These are phyloP conservation scores for Pisolithus albus DNA, from an alignment of 768 basidiomycete genomes.

Conservation along the genomic window DNA sequence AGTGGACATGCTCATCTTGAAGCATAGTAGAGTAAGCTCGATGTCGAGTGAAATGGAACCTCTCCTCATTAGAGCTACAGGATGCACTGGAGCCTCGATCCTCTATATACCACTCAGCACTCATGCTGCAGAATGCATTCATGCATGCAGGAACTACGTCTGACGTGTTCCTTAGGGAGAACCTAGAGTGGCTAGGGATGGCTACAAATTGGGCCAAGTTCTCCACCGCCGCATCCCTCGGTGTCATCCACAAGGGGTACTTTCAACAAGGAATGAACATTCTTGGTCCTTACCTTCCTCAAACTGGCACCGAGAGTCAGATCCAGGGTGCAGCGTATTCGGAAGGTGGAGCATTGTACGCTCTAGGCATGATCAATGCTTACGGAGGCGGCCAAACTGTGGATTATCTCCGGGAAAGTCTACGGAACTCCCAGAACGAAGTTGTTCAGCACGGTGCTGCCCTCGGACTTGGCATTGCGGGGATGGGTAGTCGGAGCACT, in stretches of 20 bases:
- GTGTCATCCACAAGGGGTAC: slow-evolving; percentile 97
- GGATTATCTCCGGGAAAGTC: slow-evolving; percentile 70
- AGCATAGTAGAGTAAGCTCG: slow-evolving; percentile 73
- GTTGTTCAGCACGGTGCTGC: slow-evolving; percentile 97
- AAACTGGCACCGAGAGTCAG: slow-evolving; percentile 65
- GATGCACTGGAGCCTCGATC: slow-evolving; percentile 89
- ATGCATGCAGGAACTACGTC: slow-evolving; percentile 98
- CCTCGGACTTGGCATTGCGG: slow-evolving; percentile 91
- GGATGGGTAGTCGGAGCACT: slow-evolving; percentile 84
- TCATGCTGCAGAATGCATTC: slow-evolving; percentile 95
- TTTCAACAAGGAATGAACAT: slow-evolving; percentile 90
- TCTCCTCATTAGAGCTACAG: slow-evolving; percentile 32
- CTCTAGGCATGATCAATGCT: slow-evolving; percentile 90
- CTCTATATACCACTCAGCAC: slow-evolving; percentile 94
- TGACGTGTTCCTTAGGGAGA: slow-evolving; percentile 88
- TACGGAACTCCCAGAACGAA: slow-evolving; percentile 72
- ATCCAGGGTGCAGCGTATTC: slow-evolving; percentile 79
- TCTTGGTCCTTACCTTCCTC: slow-evolving; percentile 89
- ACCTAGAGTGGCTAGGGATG: slow-evolving; percentile 92
- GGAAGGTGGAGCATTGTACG: slow-evolving; percentile 95
- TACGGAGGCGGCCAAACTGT: slow-evolving; percentile 67
- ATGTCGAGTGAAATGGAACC: neutral
- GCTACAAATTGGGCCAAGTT: slow-evolving; percentile 99
- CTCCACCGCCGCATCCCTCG: slow-evolving; percentile 92
- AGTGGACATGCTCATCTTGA: slow-evolving; percentile 84